Conservation (phyloP, 768 basidiomycete genomes). For the Thelephora ganbajun region DNA sequence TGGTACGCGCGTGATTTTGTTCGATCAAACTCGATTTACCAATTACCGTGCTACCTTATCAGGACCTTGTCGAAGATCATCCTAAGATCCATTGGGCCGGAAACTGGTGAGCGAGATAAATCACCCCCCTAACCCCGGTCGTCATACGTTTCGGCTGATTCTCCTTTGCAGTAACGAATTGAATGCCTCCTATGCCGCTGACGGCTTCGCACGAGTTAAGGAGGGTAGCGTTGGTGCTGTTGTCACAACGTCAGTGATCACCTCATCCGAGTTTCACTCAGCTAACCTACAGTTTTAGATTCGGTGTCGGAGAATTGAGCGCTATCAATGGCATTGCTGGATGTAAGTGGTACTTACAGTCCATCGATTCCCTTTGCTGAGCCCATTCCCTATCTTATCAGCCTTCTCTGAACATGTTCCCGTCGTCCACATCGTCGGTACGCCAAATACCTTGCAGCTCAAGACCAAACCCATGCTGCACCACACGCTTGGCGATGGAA, state of each 20-base stretch:
- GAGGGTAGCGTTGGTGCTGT: conserved; percentile 57
- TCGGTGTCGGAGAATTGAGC: conserved; percentile 88
- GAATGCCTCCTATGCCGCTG: conserved; percentile 83
- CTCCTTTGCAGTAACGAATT: conserved; percentile 50
- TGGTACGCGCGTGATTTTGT: conserved; percentile 22
- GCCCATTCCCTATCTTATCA: conserved; percentile 13
- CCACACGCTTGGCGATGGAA: conserved; percentile 79
- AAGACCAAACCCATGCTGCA: conserved; percentile 64
- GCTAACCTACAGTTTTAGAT: conserved; percentile 26
- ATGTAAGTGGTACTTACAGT: conserved; percentile 22
- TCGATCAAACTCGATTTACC: conserved; percentile 6
- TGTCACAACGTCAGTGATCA: conserved; percentile 50
- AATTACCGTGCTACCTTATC: conserved; percentile 1
- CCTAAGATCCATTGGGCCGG: conserved; percentile 75
- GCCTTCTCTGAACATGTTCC: conserved; percentile 85
- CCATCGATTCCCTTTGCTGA: background rate
- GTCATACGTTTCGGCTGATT: conserved; percentile 2
- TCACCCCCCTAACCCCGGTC: background rate
- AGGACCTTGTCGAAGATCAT: conserved; percentile 79
- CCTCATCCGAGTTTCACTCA: background rate
- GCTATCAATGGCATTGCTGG: conserved; percentile 79
- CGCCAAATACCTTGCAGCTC: conserved; percentile 63
- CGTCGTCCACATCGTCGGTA: conserved; percentile 77
- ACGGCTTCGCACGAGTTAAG: conserved; percentile 87
- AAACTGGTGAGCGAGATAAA: conserved; percentile 50